Evolutionary conservation across 139 green algal genomes (phyloP), one percentile per base, ranked within the genome.

Genomic region (Coelastrella sp.): DNA sequence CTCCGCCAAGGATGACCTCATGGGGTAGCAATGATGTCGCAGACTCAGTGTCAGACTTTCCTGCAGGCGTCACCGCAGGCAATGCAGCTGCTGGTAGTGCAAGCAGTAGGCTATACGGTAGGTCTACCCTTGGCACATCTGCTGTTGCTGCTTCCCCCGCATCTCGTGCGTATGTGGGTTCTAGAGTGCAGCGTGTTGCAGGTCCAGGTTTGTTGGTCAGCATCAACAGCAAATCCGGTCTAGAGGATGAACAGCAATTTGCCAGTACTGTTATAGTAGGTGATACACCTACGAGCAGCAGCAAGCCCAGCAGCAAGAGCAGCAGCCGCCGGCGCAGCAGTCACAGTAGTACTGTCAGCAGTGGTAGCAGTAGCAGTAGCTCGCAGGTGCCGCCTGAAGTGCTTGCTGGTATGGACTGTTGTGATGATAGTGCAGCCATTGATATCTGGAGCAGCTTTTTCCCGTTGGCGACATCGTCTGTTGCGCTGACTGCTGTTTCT

Each of bases 361-460:
- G 35, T 50, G 48, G 67, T 67, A 63, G 80, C 50, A 67, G 48
- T 40, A 68, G 82, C 69, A 75, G 68, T 57, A 40, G 68, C 68
- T 41, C 71, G 1, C 50, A 37, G 4, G 69, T 50, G 53, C 62
- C 41, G 4, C 57, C 37, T 53, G 83, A 87, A 27, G 81, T 73
- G 72, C 27, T 81, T 7, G 51, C 63, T 19, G 66, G 79, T 6
- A 37, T 88, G 23, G 88, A 91, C 66, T 91, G 88, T 64, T 84
- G 67, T 25, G 88, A 91, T 45, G 60, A 51, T 50, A 87, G 50
- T 27, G 89, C 77, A 11, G 63, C 32, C 5, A 72, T 38, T 5
- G 82, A 90, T 78, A 81, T 92, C 38, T 86, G 83, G 89, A 76
- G 81, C 35, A 85, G 34, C 21, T 66, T 92, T 34, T 23, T 85